phyloP scores from a whole-genome alignment of 495 filamentous ascomycete species.

The Daldinia bambusicola region DNA sequence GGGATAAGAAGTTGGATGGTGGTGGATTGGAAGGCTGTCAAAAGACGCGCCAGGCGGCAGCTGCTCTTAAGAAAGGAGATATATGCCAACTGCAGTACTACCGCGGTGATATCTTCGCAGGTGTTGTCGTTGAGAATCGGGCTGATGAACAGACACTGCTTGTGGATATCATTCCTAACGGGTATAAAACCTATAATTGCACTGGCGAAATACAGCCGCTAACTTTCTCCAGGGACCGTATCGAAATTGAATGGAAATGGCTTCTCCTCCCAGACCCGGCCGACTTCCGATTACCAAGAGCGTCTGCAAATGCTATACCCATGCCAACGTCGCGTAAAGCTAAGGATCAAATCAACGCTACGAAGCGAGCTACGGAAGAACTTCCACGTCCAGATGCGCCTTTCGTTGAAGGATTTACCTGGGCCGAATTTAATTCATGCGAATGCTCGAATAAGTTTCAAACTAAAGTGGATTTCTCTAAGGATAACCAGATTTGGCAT shows the following conservation, averaged over 20 bases:
- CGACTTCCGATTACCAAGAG: slow-evolving; percentile 71
- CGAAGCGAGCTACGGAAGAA: slow-evolving; percentile 66
- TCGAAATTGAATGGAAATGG: slow-evolving; percentile 84
- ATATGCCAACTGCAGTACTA: slow-evolving; percentile 89
- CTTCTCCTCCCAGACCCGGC: slow-evolving; percentile 72
- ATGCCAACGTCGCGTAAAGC: slow-evolving; percentile 65
- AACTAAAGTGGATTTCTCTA: slow-evolving; percentile 72
- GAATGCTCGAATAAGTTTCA: slow-evolving; percentile 51
- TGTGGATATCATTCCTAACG: slow-evolving; percentile 86
- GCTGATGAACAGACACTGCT: slow-evolving; percentile 77
- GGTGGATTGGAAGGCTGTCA: slow-evolving; percentile 75
- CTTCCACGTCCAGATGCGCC: slow-evolving; percentile 73
- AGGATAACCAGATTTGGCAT: slow-evolving; percentile 83
- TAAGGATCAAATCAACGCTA: slow-evolving; percentile 66
- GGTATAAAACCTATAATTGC: slow-evolving; percentile 65
- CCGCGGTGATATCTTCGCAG: slow-evolving; percentile 88
- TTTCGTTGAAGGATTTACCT: slow-evolving; percentile 74
- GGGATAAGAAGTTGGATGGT: slow-evolving; percentile 73
- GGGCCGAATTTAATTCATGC: slow-evolving; percentile 82
- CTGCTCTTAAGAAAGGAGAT: slow-evolving; percentile 74
- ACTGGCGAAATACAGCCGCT: slow-evolving; percentile 30
- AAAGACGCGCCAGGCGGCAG: slow-evolving; percentile 73
- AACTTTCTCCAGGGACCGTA: slow-evolving; percentile 57
- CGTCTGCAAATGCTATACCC: slow-evolving; percentile 66
- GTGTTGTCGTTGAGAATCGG: slow-evolving; percentile 87